Conservation (phyloP, 2,329 filamentous ascomycete species). For the Botrytis sinoallii region DNA sequence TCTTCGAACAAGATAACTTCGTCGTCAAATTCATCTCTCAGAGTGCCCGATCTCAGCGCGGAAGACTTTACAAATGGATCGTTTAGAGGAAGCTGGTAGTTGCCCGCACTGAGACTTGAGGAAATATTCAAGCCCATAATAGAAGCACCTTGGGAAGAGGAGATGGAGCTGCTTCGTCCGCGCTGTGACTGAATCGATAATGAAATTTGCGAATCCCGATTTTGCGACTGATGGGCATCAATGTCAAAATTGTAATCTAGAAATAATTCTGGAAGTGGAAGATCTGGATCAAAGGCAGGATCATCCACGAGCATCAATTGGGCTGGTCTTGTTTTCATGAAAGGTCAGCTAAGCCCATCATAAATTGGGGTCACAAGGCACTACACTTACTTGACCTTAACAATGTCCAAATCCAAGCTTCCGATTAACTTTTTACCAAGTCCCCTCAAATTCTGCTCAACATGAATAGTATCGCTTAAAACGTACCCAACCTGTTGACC, state of each 20-base stretch:
- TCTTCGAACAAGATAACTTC: constrained; percentile 36
- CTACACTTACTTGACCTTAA: constrained; percentile 61
- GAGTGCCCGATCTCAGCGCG: constrained; percentile 33
- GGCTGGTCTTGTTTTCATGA: constrained; percentile 54
- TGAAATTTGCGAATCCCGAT: constrained; percentile 36
- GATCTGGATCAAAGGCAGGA: constrained; percentile 70
- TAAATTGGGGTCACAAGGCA: background rate
- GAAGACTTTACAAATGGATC: constrained; percentile 37
- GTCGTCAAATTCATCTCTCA: constrained; percentile 38
- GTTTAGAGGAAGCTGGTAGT: constrained; percentile 34
- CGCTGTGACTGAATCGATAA: constrained; percentile 35
- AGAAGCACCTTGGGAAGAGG: constrained; percentile 23
- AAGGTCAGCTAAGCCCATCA: constrained; percentile 18
- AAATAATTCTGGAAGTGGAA: constrained; percentile 58
- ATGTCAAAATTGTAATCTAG: constrained; percentile 46
- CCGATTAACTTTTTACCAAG: constrained; percentile 59
- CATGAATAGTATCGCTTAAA: constrained; percentile 69
- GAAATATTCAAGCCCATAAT: constrained; percentile 47
- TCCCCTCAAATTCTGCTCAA: constrained; percentile 67
- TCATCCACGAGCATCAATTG: constrained; percentile 80
- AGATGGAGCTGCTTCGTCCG: constrained; percentile 24
- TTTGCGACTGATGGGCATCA: constrained; percentile 25
- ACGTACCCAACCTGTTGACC: constrained; percentile 85
- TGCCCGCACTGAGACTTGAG: constrained; percentile 43
- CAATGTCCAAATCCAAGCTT: constrained; percentile 57